phyloP scores from a whole-genome alignment of 306 rosid genomes.

The Sicyos baderoa region DNA sequence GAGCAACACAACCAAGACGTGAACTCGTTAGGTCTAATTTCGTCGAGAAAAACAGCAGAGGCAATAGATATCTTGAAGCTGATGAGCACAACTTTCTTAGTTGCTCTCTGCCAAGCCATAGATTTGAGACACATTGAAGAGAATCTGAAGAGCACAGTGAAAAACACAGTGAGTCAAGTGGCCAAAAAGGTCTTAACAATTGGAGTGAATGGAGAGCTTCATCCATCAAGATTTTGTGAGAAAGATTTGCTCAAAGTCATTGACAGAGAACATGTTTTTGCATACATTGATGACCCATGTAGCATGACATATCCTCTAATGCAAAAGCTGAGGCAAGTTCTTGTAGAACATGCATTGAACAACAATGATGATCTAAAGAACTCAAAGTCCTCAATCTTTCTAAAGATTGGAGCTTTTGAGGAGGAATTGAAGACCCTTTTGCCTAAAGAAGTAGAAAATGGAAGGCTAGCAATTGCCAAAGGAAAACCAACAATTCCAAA shows the following conservation, averaged over 20 bases:
- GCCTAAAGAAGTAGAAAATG: constrained; percentile 24
- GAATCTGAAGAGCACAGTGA: constrained; percentile 23
- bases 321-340: constrained; percentile 34
- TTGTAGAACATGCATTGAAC: constrained; percentile 30
- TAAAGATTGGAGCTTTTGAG: constrained; percentile 33
- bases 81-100: constrained; percentile 31
- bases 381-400: constrained; percentile 24
- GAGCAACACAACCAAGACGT: constrained; percentile 19
- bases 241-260: constrained; percentile 33
- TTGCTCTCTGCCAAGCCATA: constrained; percentile 43
- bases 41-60: constrained; percentile 23
- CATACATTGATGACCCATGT: constrained; percentile 34
- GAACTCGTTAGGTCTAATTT: constrained; percentile 37
- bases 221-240: constrained; percentile 31
- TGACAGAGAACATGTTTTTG: constrained; percentile 31
- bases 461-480: constrained; percentile 26
- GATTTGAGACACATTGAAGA: constrained; percentile 45
- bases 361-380: constrained; percentile 22
- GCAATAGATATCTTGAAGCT: constrained; percentile 40
- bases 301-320: constrained; percentile 28
- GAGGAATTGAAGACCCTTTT: constrained; percentile 29
- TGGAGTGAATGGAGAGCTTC: constrained; percentile 29
- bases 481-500: constrained; percentile 30
- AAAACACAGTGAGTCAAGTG: constrained; percentile 26
- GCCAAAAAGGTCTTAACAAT: constrained; percentile 29